Evolutionary conservation across 1,139 yeast species (phyloP).

Genomic region (Saccharomyces hybrid): DNA sequence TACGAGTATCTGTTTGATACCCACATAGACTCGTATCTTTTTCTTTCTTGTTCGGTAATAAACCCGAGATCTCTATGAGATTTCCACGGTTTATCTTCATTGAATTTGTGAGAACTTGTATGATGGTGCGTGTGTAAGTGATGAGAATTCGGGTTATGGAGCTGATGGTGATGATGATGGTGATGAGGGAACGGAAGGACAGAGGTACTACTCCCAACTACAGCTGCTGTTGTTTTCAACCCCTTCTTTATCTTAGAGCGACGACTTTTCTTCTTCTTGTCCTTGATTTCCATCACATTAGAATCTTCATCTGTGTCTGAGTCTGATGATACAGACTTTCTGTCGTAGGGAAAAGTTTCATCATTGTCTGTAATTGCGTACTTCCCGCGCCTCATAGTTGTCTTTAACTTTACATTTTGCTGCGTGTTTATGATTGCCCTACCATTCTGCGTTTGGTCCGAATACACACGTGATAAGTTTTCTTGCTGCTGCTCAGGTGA

Average conservation of each 20-base stretch:
- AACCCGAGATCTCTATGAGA: constrained; percentile 58
- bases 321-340: not conserved
- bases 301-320: not conserved
- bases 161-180: constrained; percentile 9
- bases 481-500: constrained; percentile 1
- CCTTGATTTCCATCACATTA: constrained; percentile 5
- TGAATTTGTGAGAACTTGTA: constrained; percentile 39
- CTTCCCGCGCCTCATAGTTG: constrained; percentile 17
- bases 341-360: not conserved
- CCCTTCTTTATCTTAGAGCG: constrained; percentile 12
- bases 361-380: constrained; percentile 3
- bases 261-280: constrained; percentile 10
- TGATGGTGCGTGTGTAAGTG: not conserved
- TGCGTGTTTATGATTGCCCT: constrained; percentile 15
- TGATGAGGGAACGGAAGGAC: constrained; percentile 7
- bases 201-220: constrained; percentile 6
- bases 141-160: constrained; percentile 3
- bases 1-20: constrained; percentile 73
- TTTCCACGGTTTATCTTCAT: constrained; percentile 95
- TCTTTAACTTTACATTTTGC: constrained; percentile 16
- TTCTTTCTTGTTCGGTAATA: constrained; percentile 66
- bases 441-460: constrained; percentile 9
- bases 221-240: constrained; percentile 14
- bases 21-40: constrained; percentile 90
- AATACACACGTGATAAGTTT: not conserved